phyloP scores from a whole-genome alignment of 805 yeast species.

The Saccharomycopsis oosterbeekiorum region DNA sequence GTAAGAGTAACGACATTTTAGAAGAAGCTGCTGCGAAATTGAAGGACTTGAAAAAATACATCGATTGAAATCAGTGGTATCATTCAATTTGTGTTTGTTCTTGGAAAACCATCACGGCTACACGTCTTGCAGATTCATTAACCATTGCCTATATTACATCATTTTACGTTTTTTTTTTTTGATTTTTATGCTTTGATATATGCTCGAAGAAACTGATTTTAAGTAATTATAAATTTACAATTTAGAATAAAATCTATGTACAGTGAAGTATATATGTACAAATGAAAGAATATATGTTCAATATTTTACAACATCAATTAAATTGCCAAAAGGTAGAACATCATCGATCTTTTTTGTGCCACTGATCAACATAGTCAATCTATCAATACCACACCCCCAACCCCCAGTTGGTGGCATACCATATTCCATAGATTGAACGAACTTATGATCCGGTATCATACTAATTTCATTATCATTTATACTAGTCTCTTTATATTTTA shows the following conservation, averaged over 20 bases:
- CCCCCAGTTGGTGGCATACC: slow-evolving; percentile 99
- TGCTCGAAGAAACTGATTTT: no score
- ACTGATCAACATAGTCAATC: slow-evolving; percentile 75
- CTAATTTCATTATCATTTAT: slow-evolving; percentile 46
- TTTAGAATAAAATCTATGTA: neutral
- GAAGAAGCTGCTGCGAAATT: slow-evolving; percentile 76
- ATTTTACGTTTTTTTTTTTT: no score
- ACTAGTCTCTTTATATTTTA: slow-evolving; percentile 33
- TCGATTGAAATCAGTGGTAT: neutral
- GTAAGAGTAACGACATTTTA: slow-evolving; percentile 79
- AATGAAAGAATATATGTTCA: slow-evolving; percentile 21
- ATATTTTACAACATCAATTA: slow-evolving; percentile 61
- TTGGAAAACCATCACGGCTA: no score
- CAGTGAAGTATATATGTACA: neutral
- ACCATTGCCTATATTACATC: no score
- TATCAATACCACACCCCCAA: slow-evolving; percentile 99
- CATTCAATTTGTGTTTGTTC: no score
- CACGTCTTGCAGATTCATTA: no score
- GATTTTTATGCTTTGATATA: no score
- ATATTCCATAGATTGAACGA: slow-evolving; percentile 71
- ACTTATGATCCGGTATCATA: slow-evolving; percentile 61
- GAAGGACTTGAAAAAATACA: slow-evolving; percentile 51
- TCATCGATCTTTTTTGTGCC: slow-evolving; percentile 58
- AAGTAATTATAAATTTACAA: neutral
- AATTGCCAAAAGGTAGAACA: slow-evolving; percentile 65